phyloP scores from a whole-genome alignment of 2,329 filamentous ascomycete species.

The Escovopsis sp. region DNA sequence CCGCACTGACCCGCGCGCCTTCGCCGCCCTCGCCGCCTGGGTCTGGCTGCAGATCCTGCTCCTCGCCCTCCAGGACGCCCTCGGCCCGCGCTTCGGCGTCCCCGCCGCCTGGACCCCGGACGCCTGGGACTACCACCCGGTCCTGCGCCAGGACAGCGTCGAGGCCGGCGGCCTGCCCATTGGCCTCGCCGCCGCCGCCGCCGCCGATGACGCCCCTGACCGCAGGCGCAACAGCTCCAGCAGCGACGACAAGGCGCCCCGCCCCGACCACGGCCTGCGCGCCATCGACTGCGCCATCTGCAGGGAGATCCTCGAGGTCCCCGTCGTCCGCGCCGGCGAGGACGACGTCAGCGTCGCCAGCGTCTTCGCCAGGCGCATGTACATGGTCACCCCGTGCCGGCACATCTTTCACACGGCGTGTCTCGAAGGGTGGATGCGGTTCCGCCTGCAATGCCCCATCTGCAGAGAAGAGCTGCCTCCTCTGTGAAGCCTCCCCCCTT shows the following conservation, averaged over 20 bases:
- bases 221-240: slow-evolving; percentile 11
- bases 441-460: slow-evolving; percentile 85
- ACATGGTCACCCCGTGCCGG: slow-evolving; percentile 95
- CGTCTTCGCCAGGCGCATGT: slow-evolving; percentile 64
- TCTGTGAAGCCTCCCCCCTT: slow-evolving; percentile 33
- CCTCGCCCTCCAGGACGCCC: slow-evolving; percentile 66
- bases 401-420: slow-evolving; percentile 92
- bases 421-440: slow-evolving; percentile 91
- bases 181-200: slow-evolving; percentile 36
- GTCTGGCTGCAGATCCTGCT: slow-evolving; percentile 73
- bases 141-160: slow-evolving; percentile 67
- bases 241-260: slow-evolving; percentile 18
- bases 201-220: slow-evolving; percentile 7
- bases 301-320: slow-evolving; percentile 79
- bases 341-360: slow-evolving; percentile 44
- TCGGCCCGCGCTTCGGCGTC: slow-evolving; percentile 80
- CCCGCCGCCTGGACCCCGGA: slow-evolving; percentile 52
- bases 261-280: slow-evolving; percentile 18
- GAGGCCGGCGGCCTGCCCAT: slow-evolving; percentile 72
- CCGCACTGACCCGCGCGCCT: slow-evolving; percentile 49
- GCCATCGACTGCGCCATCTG: slow-evolving; percentile 91
- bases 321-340: slow-evolving; percentile 48
- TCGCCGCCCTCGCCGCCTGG: slow-evolving; percentile 52
- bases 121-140: slow-evolving; percentile 89
- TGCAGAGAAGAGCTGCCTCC: slow-evolving; percentile 83